Percentiles rank a stretch among this genome's conserved stretches.
These are phyloP conservation scores for Salvia rosmarinus DNA, from an alignment of 257 asterid genomes.

Conservation along the genomic window DNA sequence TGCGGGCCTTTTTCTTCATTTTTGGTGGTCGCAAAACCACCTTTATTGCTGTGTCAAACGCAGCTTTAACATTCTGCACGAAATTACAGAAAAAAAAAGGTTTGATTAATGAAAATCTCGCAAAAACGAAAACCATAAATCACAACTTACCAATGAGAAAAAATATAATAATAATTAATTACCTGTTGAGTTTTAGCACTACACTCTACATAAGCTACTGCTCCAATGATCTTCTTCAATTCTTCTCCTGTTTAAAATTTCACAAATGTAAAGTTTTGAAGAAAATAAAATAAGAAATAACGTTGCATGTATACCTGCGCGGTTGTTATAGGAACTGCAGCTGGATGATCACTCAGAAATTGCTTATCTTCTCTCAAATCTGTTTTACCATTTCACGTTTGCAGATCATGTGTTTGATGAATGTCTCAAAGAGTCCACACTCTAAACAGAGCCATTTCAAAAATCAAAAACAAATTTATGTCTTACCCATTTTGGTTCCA, in stretches of 20 bases:
- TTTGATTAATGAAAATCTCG: background rate
- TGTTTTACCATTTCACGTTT: constrained; percentile 18
- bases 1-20: constrained; percentile 61
- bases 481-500: constrained; percentile 80
- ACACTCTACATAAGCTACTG: constrained; percentile 82
- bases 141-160: background rate
- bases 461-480: background rate
- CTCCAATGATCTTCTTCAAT: constrained; percentile 75
- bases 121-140: background rate
- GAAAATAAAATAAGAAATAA: background rate
- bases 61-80: constrained; percentile 72
- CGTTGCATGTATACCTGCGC: constrained; percentile 55
- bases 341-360: constrained; percentile 72
- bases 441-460: background rate
- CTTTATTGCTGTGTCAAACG: constrained; percentile 83
- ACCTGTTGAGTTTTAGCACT: constrained; percentile 96
- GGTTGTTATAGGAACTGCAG: constrained; percentile 62
- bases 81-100: background rate
- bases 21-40: constrained; percentile 81
- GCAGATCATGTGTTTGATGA: background rate
- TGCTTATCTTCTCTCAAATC: constrained; percentile 86
- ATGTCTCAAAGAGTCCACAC: background rate
- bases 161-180: constrained; percentile 12
- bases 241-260: constrained; percentile 63
- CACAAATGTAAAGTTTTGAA: too few relatives aligned